These are phyloP conservation scores for Mortierella sp. DNA, from an alignment of 371 early-diverging fungal species.

Conservation along the genomic window DNA sequence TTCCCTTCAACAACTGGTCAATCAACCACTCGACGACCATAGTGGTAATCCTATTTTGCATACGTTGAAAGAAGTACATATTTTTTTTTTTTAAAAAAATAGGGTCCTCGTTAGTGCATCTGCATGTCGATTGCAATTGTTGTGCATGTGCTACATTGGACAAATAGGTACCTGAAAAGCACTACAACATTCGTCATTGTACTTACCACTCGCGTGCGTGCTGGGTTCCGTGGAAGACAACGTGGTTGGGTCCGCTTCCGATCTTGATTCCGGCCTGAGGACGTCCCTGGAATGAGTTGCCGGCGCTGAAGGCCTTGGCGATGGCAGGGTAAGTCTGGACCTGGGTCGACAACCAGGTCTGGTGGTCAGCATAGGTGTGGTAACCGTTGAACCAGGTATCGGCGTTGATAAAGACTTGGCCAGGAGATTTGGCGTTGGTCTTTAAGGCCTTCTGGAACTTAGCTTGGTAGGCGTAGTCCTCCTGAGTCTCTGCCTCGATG, in stretches of 20 bases:
- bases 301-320: constrained; percentile 37
- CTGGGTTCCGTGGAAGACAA: constrained; percentile 55
- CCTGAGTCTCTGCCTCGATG: constrained; percentile 27
- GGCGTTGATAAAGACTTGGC: background rate
- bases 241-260: constrained; percentile 46
- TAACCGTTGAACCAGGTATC: constrained; percentile 46
- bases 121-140: background rate
- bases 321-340: constrained; percentile 39
- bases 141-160: background rate
- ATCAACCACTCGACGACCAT: constrained; percentile 44
- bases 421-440: background rate
- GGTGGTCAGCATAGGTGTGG: constrained; percentile 46
- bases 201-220: constrained; percentile 34
- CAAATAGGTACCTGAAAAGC: background rate
- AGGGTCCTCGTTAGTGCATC: background rate
- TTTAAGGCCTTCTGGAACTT: constrained; percentile 20
- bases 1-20: constrained; percentile 42
- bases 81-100: background rate
- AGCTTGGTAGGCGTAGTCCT: constrained; percentile 22
- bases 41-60: constrained; percentile 27
- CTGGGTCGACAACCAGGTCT: constrained; percentile 39
- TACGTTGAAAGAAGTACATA: background rate
- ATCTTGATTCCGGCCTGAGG: constrained; percentile 51
- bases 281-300: constrained; percentile 42
- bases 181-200: constrained; percentile 12